Conservation (phyloP, 1,139 yeast genomes). For the Lodderomyces margitis region DNA sequence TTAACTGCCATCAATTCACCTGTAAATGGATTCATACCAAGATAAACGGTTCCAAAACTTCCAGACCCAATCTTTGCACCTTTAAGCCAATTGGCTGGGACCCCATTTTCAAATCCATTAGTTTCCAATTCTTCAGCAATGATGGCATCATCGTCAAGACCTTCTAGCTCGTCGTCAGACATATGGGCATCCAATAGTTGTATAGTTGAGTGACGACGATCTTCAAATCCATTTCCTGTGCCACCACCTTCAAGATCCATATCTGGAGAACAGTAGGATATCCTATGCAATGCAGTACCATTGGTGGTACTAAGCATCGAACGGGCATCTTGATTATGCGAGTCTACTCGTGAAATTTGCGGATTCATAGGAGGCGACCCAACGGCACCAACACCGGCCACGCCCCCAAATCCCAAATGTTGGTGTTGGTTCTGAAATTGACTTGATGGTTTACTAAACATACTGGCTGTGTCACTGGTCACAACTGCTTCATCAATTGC, state of each 20-base stretch:
- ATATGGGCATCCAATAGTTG: slow-evolving; percentile 46
- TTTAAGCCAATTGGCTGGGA: slow-evolving; percentile 83
- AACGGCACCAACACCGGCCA: neutral
- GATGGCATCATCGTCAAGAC: slow-evolving; percentile 4
- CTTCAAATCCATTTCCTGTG: slow-evolving; percentile 24
- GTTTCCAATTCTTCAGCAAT: slow-evolving; percentile 10
- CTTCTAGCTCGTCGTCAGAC: slow-evolving; percentile 23
- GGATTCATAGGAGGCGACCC: neutral
- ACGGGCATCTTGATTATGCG: slow-evolving; percentile 14
- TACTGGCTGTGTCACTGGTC: slow-evolving; percentile 23
- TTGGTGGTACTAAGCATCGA: slow-evolving; percentile 16
- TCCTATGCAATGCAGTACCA: slow-evolving; percentile 20
- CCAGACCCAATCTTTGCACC: slow-evolving; percentile 96
- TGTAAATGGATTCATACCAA: slow-evolving; percentile 88
- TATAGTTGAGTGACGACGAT: slow-evolving; percentile 46
- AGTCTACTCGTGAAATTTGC: neutral
- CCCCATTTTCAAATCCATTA: slow-evolving; percentile 21
- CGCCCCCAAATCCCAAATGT: neutral
- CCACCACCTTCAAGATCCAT: slow-evolving; percentile 28
- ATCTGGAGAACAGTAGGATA: slow-evolving; percentile 19
- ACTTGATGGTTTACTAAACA: slow-evolving; percentile 23
- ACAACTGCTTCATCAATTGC: slow-evolving; percentile 59
- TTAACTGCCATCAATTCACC: slow-evolving; percentile 98
- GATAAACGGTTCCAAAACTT: slow-evolving; percentile 87
- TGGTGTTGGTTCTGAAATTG: neutral